phyloP scores from a whole-genome alignment of 331 rosid genomes.

The Quercus phellos region DNA sequence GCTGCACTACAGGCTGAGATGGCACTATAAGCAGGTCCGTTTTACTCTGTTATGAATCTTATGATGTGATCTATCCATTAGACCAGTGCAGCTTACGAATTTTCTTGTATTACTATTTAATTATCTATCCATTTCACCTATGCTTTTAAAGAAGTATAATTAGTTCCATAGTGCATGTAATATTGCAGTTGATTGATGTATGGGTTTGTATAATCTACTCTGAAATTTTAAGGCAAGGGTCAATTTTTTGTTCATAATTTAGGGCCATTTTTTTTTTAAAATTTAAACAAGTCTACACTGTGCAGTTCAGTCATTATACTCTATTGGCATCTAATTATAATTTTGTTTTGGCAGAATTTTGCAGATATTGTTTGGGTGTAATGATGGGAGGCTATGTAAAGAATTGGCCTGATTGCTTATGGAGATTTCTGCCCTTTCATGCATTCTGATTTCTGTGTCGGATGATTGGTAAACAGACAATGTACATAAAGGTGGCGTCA shows the following conservation, averaged over 20 bases:
- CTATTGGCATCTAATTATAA: conserved; percentile 3
- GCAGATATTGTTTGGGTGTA: conserved; percentile 38
- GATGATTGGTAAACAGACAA: conserved; percentile 33
- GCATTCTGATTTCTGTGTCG: conserved; percentile 27
- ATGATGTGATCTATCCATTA: conserved; percentile 2
- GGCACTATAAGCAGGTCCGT: conserved; percentile 79
- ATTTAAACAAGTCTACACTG: not conserved
- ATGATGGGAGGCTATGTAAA: conserved; percentile 29
- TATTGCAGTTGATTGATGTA: conserved; percentile 14
- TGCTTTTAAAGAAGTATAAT: conserved; percentile 5
- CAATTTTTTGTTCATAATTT: no score
- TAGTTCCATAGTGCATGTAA: conserved; percentile 1
- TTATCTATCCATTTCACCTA: not conserved
- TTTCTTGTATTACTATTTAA: not conserved
- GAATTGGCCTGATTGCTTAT: conserved; percentile 32
- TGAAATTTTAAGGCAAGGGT: not conserved
- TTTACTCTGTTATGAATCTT: conserved; percentile 6
- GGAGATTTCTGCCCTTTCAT: conserved; percentile 30
- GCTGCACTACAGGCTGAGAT: conserved; percentile 97
- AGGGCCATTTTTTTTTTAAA: no score
- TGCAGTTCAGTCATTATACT: conserved; percentile 1
- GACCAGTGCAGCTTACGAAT: not conserved
- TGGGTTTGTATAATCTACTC: conserved; percentile 1
- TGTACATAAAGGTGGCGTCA: conserved; percentile 51
- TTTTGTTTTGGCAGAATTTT: conserved; percentile 27